Base-by-base conservation (phyloP, 2,329 filamentous ascomycete species). In the Aureobasidium vineae region DNA sequence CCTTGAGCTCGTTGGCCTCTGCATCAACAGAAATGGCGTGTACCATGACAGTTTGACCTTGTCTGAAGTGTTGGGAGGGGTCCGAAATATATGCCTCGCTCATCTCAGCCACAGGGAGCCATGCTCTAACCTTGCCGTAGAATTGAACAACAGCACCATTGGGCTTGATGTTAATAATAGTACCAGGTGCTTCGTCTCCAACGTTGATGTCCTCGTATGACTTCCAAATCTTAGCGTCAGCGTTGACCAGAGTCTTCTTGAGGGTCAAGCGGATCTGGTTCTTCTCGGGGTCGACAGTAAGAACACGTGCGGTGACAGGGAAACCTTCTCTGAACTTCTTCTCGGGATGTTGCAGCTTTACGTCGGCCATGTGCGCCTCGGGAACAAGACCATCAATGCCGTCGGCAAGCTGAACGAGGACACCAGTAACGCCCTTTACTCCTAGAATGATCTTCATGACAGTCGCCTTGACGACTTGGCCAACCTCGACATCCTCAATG, bases 71-170 rank as follows among this genome's bases (percentile, higher is more conserved):
- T 73, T 96, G 88, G 53, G 86, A 86, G 5, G 95, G 92, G 73
- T 97, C 90, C 71, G 90, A 86, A 73, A 99, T 97, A 74, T 90
- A 97, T 13, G 93, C 92, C 76, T 99, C 95, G 75, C 95, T 98
- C 95, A 99, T 99, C 78, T 99, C 94, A 1, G 91, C 91, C 0
- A 96, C 88, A 2, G 95, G 95, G 65, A 99, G 83, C 80, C 96
- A 99, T 10, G 90, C 96, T 70, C 87, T 86, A 23, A 99, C 82
- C 10, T 83, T 79, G 21, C 92, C 92, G 73, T 96, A 99, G 78
- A 98, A 99, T 75, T 96, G 92, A 63, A 99, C 90, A 21, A 94
- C 86, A 13, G 95, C 95, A 67, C 95, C 95, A 63, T 87, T 86
- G 3, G 85, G 79, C 66, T 92, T 82, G 13, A 99, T 82, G 70